Base-by-base conservation (phyloP, 2,329 filamentous ascomycete genomes). In the Paecilomyces sp. region DNA sequence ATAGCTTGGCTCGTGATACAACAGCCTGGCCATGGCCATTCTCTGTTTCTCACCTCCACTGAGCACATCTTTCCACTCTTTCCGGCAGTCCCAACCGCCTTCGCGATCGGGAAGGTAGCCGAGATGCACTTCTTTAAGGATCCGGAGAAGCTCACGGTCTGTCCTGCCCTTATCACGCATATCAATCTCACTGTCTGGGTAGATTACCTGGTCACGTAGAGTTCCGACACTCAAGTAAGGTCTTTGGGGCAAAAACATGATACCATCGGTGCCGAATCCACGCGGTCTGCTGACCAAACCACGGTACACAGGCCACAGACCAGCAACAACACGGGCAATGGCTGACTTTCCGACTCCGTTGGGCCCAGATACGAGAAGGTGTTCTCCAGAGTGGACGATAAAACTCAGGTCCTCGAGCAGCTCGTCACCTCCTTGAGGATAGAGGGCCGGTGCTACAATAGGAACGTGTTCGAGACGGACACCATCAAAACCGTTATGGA, bases 1-100 rank as follows among this genome's bases (percentile, higher is more conserved):
- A 72, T 96, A 99, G 61, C 89, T 83, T 15, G 94, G 94, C 77
- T 97, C 93, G 70, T 99, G 94, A 70, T 99, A 99, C 50, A 97
- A 79, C 56, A 99, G 74, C 53, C 94, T 82, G 3, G 95, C 93
- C 68, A 99, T 91, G 0, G 86, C 91, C 84, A 99, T 91, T 24
- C 94, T 83, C 78, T 99, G 94, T 79, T 99, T 99, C 81, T 99
- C 94, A 12, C 94, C 94, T 47, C 94, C 94, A 64, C 89, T 93
- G n/a, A 99, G 82, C 3, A 99, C 91, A 67, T 97, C 93, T 77
- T 97, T 97, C 94, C 94, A 99, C 72, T 96, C 92, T 76, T 99
- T 97, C 59, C 91, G 85, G 3, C 91, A 94, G 71, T 99, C 91
- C 92, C 92, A 97, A 13, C 94, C 94, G 47, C 94, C 94, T 79